These are phyloP conservation scores for Hsuehochloa calcarea DNA, from an alignment of 176 grass and related monocot species.

Conservation along the genomic window DNA sequence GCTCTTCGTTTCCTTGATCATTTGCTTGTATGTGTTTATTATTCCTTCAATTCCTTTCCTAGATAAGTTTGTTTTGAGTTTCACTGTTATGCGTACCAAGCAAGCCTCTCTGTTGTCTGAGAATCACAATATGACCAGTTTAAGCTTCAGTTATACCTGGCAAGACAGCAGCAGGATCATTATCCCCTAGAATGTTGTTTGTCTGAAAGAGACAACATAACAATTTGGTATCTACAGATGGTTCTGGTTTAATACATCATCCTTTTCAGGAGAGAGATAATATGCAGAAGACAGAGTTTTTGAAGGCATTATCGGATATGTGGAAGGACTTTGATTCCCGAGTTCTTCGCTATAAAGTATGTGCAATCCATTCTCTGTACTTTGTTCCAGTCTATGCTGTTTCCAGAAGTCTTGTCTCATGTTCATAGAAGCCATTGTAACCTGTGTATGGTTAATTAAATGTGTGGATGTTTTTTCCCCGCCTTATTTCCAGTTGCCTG, in stretches of 20 bases:
- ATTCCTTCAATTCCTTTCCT: conserved; percentile 17
- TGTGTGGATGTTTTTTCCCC: neutral
- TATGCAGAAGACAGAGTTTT: conserved; percentile 99
- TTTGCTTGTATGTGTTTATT: conserved; percentile 77
- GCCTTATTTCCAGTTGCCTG: neutral
- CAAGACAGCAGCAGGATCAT: neutral
- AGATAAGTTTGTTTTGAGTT: neutral
- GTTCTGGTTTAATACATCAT: conserved; percentile 13
- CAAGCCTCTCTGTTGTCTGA: conserved; percentile 22
- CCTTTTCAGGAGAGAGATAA: conserved; percentile 94
- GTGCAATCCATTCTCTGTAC: conserved; percentile 27
- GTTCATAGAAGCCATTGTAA: conserved; percentile 5
- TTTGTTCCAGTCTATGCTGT: neutral
- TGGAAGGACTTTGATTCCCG: conserved; percentile 98
- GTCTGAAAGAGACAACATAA: neutral
- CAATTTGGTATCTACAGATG: conserved; percentile 22
- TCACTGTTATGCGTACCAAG: conserved; percentile 12
- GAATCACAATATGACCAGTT: conserved; percentile 17
- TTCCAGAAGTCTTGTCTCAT: neutral
- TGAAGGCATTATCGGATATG: conserved; percentile 98
- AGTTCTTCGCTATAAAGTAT: conserved; percentile 95
- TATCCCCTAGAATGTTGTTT: conserved; percentile 27
- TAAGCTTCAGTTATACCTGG: conserved; percentile 8
- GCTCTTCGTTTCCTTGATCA: conserved; percentile 99
- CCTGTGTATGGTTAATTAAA: conserved; percentile 3